These are phyloP conservation scores for Solidago caesia DNA, from an alignment of 129 eudicot genomes.

Conservation along the genomic window DNA sequence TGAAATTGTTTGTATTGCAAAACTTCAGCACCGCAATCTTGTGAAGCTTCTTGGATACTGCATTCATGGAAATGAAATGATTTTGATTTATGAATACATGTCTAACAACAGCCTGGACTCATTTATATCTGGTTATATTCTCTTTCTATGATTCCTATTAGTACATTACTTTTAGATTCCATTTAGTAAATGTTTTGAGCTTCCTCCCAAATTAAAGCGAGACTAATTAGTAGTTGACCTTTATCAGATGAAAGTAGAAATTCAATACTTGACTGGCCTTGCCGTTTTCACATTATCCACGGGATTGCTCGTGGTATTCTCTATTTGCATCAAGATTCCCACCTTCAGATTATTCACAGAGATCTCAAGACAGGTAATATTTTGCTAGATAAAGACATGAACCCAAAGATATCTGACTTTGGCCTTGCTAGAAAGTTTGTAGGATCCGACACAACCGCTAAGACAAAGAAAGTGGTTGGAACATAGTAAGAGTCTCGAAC, in stretches of 20 bases:
- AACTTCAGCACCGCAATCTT: constrained; percentile 37
- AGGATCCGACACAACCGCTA: constrained; percentile 13
- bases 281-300: too few species aligned
- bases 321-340: too few species aligned
- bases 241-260: neutral
- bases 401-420: constrained; percentile 33
- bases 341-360: too few species aligned
- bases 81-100: constrained; percentile 31
- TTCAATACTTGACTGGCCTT: too few species aligned
- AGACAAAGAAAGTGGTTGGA: constrained; percentile 33
- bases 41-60: constrained; percentile 41
- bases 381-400: too few species aligned
- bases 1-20: constrained; percentile 28
- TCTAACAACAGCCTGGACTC: constrained; percentile 25
- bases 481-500: constrained; percentile 30
- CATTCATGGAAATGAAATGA: constrained; percentile 26
- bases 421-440: constrained; percentile 32
- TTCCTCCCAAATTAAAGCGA: constrained; percentile 9
- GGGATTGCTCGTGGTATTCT: too few species aligned
- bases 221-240: constrained; percentile 13
- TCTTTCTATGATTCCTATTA: neutral
- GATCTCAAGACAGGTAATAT: too few species aligned
- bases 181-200: neutral
- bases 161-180: neutral
- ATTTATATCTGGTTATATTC: constrained; percentile 6